Percentiles rank a stretch among this genome's conserved stretches.
phyloP scores from a whole-genome alignment of 2,329 filamentous ascomycete species.

The Aspergillus novoparasiticus region DNA sequence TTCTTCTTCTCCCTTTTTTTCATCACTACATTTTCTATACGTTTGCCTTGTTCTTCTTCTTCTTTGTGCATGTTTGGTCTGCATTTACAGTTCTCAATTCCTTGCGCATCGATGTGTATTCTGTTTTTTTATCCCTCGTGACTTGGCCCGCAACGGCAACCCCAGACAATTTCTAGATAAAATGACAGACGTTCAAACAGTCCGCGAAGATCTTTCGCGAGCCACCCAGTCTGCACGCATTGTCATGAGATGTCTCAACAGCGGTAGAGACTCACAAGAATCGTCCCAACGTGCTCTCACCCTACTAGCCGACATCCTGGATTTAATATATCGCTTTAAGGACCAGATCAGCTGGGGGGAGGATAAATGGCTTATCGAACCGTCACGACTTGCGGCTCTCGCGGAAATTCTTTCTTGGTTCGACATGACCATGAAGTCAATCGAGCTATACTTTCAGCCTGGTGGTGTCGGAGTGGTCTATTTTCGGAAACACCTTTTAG shows the following conservation, averaged over 20 bases:
- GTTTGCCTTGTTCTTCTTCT: background rate
- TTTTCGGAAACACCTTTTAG: conserved; percentile 30
- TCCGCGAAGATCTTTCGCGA: conserved; percentile 20
- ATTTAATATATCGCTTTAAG: conserved; percentile 26
- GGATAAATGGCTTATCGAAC: conserved; percentile 27
- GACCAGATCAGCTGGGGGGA: conserved; percentile 27
- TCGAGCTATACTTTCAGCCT: conserved; percentile 35
- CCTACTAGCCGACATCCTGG: conserved; percentile 26
- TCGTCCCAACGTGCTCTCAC: conserved; percentile 23
- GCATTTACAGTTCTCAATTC: background rate
- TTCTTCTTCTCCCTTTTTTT: too few species aligned
- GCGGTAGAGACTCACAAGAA: conserved; percentile 29
- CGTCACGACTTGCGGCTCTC: conserved; percentile 21
- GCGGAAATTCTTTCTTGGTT: conserved; percentile 27
- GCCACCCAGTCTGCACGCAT: conserved; percentile 22
- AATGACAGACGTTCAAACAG: conserved; percentile 14
- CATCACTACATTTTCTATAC: background rate
- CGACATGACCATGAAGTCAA: conserved; percentile 24
- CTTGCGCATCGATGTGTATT: background rate
- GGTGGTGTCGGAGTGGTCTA: conserved; percentile 30
- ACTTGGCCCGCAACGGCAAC: background rate
- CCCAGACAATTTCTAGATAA: background rate
- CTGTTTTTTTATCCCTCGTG: background rate
- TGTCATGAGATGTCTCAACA: conserved; percentile 26
- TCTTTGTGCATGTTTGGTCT: background rate